phyloP scores from a whole-genome alignment of 192 early-diverging fungal species.

The Diversispora epigaea region DNA sequence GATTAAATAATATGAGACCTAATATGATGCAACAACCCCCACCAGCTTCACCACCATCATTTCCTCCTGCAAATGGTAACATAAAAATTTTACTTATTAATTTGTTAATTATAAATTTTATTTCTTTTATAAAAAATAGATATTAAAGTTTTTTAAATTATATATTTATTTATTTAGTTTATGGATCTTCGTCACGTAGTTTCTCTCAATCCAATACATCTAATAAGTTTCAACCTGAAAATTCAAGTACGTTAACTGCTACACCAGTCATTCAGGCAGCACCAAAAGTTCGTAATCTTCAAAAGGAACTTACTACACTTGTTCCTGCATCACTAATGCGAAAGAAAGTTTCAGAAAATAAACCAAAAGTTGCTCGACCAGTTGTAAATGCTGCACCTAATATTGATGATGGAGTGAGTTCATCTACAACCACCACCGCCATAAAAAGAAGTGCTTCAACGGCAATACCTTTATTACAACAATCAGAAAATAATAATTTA shows the following conservation, averaged over 20 bases:
- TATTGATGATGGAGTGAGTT: constrained; percentile 45
- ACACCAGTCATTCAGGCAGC: constrained; percentile 69
- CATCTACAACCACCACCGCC: not conserved
- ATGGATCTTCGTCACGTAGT: not conserved
- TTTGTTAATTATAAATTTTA: not conserved
- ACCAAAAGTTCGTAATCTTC: constrained; percentile 76
- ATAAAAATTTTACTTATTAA: not conserved
- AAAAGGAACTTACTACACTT: constrained; percentile 73
- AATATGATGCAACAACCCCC: constrained; percentile 9
- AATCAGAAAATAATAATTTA: constrained; percentile 1
- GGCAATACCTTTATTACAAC: constrained; percentile 15
- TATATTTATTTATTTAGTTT: not conserved
- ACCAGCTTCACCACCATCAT: not conserved
- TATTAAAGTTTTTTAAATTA: no score
- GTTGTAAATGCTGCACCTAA: constrained; percentile 73
- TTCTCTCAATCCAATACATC: not conserved
- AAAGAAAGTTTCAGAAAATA: constrained; percentile 46
- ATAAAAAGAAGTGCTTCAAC: constrained; percentile 11
- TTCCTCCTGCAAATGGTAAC: not conserved
- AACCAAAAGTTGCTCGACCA: constrained; percentile 54
- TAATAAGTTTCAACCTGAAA: not conserved
- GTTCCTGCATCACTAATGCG: constrained; percentile 64
- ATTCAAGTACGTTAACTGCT: not conserved
- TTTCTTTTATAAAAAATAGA: not conserved
- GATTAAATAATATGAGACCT: not conserved